These are phyloP conservation scores for Pelargonium fulgidum DNA, from an alignment of 441 rosid genomes.

Conservation along the genomic window DNA sequence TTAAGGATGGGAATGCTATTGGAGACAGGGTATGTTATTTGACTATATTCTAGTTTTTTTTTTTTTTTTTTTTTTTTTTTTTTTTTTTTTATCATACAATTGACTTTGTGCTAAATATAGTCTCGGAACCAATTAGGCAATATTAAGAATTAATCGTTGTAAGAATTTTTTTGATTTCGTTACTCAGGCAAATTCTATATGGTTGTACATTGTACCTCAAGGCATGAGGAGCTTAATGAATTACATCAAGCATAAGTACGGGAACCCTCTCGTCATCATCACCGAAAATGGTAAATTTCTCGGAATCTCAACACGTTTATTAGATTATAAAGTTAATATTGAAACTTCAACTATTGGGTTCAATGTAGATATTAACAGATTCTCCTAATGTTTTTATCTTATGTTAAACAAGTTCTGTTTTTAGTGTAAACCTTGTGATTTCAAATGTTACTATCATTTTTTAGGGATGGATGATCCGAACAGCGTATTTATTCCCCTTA, in stretches of 20 bases:
- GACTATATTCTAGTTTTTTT: not conserved
- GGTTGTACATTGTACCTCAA: constrained; percentile 86
- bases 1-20: constrained; percentile 44
- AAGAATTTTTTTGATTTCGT: too few species aligned
- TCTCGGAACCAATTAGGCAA: constrained; percentile 3
- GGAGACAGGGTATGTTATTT: constrained; percentile 57
- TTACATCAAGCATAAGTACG: constrained; percentile 73
- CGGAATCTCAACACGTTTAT: too few species aligned
- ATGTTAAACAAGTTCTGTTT: too few species aligned
- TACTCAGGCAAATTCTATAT: constrained; percentile 72
- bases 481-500: constrained; percentile 28
- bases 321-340: too few species aligned
- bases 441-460: too few species aligned
- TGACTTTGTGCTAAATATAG: not conserved
- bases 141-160: too few species aligned
- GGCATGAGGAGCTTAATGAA: constrained; percentile 91
- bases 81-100: not conserved
- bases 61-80: too few species aligned
- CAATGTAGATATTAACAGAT: too few species aligned
- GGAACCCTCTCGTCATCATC: constrained; percentile 64
- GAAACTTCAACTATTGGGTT: too few species aligned
- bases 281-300: constrained; percentile 72
- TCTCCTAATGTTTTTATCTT: too few species aligned
- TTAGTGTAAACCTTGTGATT: too few species aligned
- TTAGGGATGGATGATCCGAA: constrained; percentile 88